Conservation (phyloP, 305 asterid genomes). For the Fraxinus velutina region DNA sequence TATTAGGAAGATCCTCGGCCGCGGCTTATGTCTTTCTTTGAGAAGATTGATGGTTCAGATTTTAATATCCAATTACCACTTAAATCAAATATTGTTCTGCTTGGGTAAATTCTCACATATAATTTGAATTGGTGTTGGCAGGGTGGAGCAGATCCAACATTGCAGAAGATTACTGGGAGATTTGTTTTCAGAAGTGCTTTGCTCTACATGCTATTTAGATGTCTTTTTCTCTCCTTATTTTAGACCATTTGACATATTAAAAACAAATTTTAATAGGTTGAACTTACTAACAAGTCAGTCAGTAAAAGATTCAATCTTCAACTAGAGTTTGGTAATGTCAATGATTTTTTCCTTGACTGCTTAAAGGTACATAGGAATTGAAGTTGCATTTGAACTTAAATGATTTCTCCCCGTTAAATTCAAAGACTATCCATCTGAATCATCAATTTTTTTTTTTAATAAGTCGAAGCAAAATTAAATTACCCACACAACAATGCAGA, state of each 20-base stretch:
- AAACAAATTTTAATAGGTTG: neutral
- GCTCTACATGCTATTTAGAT: conserved; percentile 22
- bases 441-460: neutral
- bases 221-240: too few species aligned
- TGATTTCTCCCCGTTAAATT: neutral
- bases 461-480: neutral
- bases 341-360: neutral
- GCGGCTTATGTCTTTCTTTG: too few species aligned
- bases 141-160: conserved; percentile 52
- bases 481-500: conserved; percentile 3
- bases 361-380: neutral
- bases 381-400: neutral
- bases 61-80: too few species aligned
- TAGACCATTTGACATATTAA: too few species aligned
- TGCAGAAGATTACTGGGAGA: conserved; percentile 36
- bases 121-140: conserved; percentile 29
- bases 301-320: neutral
- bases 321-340: neutral
- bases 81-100: neutral
- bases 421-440: neutral
- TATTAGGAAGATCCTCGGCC: too few species aligned
- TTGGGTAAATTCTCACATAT: neutral
- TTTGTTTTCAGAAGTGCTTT: conserved; percentile 39
- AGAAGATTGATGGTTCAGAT: too few species aligned
- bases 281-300: conserved; percentile 1